Evolutionary conservation across 768 basidiomycete species (phyloP).

Genomic region (Holtermanniella nyarrowii): DNA sequence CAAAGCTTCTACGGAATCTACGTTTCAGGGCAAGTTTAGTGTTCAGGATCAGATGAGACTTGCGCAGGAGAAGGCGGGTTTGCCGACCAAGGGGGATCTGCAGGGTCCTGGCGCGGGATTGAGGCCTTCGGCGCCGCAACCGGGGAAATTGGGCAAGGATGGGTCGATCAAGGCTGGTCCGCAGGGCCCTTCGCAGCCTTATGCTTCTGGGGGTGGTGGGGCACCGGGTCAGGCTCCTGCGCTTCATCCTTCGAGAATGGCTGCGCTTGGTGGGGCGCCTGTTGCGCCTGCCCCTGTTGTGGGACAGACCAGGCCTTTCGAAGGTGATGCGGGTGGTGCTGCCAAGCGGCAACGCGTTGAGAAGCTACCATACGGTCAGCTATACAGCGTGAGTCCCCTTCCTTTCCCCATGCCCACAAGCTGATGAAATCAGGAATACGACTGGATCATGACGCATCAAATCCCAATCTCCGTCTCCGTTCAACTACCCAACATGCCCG

Average conservation of each 20-base stretch:
- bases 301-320: slow-evolving; percentile 52
- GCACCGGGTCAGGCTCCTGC: slow-evolving; percentile 6
- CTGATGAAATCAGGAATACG: slow-evolving; percentile 40
- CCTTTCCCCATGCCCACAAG: slow-evolving; percentile 6
- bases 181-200: slow-evolving; percentile 60
- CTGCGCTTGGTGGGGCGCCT: slow-evolving; percentile 48
- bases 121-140: neutral
- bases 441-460: slow-evolving; percentile 86
- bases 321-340: slow-evolving; percentile 52
- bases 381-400: slow-evolving; percentile 53
- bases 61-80: slow-evolving; percentile 65
- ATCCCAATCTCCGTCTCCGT: slow-evolving; percentile 77
- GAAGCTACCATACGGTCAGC: slow-evolving; percentile 69
- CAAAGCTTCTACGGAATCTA: slow-evolving; percentile 81
- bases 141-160: neutral
- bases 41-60: slow-evolving; percentile 97
- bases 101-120: slow-evolving; percentile 9
- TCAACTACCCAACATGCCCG: slow-evolving; percentile 69
- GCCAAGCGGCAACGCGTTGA: slow-evolving; percentile 81
- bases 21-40: slow-evolving; percentile 84
- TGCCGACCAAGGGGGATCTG: slow-evolving; percentile 3
- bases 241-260: slow-evolving; percentile 45
- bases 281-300: slow-evolving; percentile 26
- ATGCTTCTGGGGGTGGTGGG: slow-evolving; percentile 48
- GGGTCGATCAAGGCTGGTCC: slow-evolving; percentile 85